phyloP scores from a whole-genome alignment of 768 basidiomycete genomes.

The Tulasnella sp. region DNA sequence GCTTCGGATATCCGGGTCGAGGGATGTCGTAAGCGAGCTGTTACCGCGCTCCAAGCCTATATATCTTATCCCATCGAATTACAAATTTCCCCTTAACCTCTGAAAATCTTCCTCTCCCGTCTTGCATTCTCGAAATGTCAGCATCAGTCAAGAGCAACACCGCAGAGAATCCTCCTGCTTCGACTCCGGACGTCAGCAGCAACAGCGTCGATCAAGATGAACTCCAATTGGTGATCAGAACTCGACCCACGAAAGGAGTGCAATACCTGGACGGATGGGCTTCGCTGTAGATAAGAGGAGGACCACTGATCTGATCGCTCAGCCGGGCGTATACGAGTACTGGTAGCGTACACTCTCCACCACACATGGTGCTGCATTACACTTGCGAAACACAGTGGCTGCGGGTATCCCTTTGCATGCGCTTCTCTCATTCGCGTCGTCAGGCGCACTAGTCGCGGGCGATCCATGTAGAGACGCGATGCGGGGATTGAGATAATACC shows the following conservation, averaged over 20 bases:
- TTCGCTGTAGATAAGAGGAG: slow-evolving; percentile 26
- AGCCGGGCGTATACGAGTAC: slow-evolving; percentile 24
- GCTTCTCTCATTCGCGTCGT: neutral
- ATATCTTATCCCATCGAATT: neutral
- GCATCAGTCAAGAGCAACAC: neutral
- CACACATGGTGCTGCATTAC: slow-evolving; percentile 29
- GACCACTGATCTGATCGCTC: slow-evolving; percentile 22
- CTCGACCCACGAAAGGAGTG: neutral
- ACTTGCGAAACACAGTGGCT: slow-evolving; percentile 56
- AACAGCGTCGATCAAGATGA: slow-evolving; percentile 34
- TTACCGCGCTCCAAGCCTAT: too few species aligned
- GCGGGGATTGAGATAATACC: slow-evolving; percentile 89
- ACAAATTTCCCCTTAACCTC: neutral
- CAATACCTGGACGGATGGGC: slow-evolving; percentile 13
- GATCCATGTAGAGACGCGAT: slow-evolving; percentile 26
- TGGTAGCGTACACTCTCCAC: slow-evolving; percentile 60
- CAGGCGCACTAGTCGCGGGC: slow-evolving; percentile 19
- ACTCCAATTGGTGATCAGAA: slow-evolving; percentile 45
- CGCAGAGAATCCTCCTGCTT: neutral
- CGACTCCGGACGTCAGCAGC: neutral
- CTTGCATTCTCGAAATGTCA: neutral
- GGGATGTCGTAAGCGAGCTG: too few species aligned
- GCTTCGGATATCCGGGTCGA: too few species aligned
- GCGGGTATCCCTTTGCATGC: slow-evolving; percentile 64
- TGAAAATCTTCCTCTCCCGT: neutral